Base-by-base conservation (phyloP, 1,284 basidiomycete genomes). In the Lignosus rhinocerotis region DNA sequence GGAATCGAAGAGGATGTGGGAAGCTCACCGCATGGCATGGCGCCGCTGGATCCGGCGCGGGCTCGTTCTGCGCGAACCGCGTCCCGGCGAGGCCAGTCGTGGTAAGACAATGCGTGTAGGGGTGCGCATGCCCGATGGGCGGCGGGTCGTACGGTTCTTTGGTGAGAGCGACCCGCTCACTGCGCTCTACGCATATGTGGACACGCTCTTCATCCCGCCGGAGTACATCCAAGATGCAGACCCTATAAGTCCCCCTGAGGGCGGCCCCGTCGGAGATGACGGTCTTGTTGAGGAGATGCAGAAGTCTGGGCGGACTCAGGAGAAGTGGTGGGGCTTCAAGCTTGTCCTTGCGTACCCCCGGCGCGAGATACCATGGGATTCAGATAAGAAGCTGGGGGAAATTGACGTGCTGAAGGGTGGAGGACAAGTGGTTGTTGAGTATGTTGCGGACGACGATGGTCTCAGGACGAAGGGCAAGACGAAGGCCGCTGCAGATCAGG, bases 381-480 rank as follows among this genome's bases (percentile, higher is more conserved):
- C 73, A 0, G 72, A 67, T n/a, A 67, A 67, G 47, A 73, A 66
- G 45, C 72, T 93, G 7, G 76, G 72, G 2, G 80, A 81, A 11
- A 75, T 90, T 5, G 75, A 79, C 3, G 80, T 76, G 12, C 71
- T 93, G 51, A 79, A 76, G 60, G 83, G 82, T 21, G 89, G 82
- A 4, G 88, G 83, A 12, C 90, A 90, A 66, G 73, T 93, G 6
- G 84, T 92, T 2, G 85, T 92, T 32, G 90, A 93, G 72, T 69
- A 78, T 57, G 65, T 76, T n/a, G 66, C 66, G 51, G 54, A 64
- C 34, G 53, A 58, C 11, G 55, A 50, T 39, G 53, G 62, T 55
- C 47, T 49, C 55, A 60, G 58, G 67, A 55, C 63, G 66, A 59
- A 69, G 51, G 68, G 59, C 25, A 68, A 66, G 55, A 49, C 58